These are phyloP conservation scores for Trypanosoma melophagium DNA, from an alignment of 208 protist genomes.

Conservation along the genomic window DNA sequence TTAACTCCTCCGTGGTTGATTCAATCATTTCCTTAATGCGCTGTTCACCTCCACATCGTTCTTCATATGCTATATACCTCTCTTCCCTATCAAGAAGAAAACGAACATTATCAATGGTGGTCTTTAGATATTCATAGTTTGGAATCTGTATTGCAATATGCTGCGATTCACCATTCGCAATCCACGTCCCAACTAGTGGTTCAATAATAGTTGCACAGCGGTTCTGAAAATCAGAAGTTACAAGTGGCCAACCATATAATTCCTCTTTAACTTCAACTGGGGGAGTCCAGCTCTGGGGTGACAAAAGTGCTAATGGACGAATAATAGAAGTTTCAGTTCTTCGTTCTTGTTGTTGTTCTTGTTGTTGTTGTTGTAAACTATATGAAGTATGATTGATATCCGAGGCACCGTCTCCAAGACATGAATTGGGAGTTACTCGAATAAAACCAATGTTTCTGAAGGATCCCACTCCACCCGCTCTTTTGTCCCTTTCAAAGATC, in stretches of 20 bases:
- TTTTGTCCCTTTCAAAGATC: conserved; percentile 38
- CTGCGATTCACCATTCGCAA: conserved; percentile 7
- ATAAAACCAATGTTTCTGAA: conserved; percentile 70
- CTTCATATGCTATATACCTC: conserved; percentile 1
- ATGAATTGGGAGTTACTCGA: conserved; percentile 26
- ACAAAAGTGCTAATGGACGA: conserved; percentile 2
- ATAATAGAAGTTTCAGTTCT: neutral
- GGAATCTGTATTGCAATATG: conserved; percentile 38
- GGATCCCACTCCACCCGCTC: neutral
- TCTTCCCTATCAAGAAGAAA: conserved; percentile 13
- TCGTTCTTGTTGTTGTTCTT: neutral
- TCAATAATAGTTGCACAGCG: conserved; percentile 51
- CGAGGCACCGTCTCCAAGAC: neutral
- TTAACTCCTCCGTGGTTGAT: neutral
- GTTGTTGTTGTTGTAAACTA: neutral
- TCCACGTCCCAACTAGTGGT: conserved; percentile 36
- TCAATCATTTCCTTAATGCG: conserved; percentile 10
- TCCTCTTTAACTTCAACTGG: conserved; percentile 9
- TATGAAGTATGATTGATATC: neutral
- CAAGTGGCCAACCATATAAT: conserved; percentile 45
- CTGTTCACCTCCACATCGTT: neutral
- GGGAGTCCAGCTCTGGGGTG: neutral
- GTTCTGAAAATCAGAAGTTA: conserved; percentile 54
- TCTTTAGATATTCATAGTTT: neutral
- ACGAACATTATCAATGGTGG: conserved; percentile 1